A percentile compares a stretch with the other conserved stretches of the same genome.
phyloP scores from a whole-genome alignment of 2,329 filamentous ascomycete species.

The Verruconis gallopava region DNA sequence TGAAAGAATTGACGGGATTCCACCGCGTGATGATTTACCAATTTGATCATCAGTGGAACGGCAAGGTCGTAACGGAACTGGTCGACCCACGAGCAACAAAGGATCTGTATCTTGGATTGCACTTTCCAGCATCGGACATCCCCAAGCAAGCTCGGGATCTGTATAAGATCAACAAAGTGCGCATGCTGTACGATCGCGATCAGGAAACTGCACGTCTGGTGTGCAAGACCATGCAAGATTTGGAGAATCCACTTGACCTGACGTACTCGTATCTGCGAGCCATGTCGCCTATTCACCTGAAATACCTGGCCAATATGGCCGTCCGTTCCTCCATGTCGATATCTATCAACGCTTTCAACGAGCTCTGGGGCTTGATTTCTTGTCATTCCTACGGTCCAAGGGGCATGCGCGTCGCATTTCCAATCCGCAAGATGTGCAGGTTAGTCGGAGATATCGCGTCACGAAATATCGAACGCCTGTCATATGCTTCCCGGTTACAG shows the following conservation, averaged over 20 bases:
- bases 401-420: slow-evolving; percentile 86
- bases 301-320: slow-evolving; percentile 79
- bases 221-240: slow-evolving; percentile 60
- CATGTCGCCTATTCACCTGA: slow-evolving; percentile 82
- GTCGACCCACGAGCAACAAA: slow-evolving; percentile 68
- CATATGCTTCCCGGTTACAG: slow-evolving; percentile 72
- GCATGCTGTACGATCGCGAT: slow-evolving; percentile 75
- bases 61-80: slow-evolving; percentile 74
- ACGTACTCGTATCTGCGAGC: slow-evolving; percentile 75
- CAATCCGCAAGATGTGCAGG: slow-evolving; percentile 83
- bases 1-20: slow-evolving; percentile 83
- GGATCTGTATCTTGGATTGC: slow-evolving; percentile 74
- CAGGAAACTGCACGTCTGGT: slow-evolving; percentile 68
- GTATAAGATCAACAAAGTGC: slow-evolving; percentile 82
- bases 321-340: slow-evolving; percentile 93
- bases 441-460: slow-evolving; percentile 77
- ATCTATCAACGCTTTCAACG: slow-evolving; percentile 73
- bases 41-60: slow-evolving; percentile 72
- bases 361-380: slow-evolving; percentile 78
- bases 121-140: slow-evolving; percentile 81
- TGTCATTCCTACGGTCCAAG: slow-evolving; percentile 67
- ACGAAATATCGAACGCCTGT: slow-evolving; percentile 74
- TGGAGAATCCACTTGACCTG: slow-evolving; percentile 66
- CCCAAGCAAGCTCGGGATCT: slow-evolving; percentile 76
- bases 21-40: slow-evolving; percentile 91